phyloP scores from a whole-genome alignment of 1,284 basidiomycete genomes.

The Melampsora occidentalis region DNA sequence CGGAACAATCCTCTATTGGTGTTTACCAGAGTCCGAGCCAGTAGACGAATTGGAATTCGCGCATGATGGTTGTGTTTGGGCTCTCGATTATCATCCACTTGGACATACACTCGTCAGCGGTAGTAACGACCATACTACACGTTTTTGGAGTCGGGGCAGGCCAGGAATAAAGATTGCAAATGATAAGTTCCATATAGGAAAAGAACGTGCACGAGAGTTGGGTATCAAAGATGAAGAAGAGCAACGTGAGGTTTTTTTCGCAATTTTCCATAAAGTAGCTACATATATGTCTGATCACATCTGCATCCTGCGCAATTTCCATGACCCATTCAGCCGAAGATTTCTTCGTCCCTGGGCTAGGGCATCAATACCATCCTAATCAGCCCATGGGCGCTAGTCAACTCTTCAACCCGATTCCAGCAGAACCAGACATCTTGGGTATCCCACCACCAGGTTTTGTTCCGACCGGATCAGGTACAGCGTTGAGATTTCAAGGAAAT shows the following conservation, averaged over 20 bases:
- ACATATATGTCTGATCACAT: not conserved
- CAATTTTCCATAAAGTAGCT: not conserved
- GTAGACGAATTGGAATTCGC: slow-evolving; percentile 82
- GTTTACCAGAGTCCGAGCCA: slow-evolving; percentile 64
- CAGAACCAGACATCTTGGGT: not conserved
- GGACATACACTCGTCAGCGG: slow-evolving; percentile 90
- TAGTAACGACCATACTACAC: slow-evolving; percentile 93
- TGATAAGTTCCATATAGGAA: slow-evolving; percentile 45
- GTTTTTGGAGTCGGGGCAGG: slow-evolving; percentile 90
- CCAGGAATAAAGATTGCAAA: slow-evolving; percentile 59
- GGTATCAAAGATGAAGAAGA: slow-evolving; percentile 43
- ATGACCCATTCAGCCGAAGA: slow-evolving; percentile 22
- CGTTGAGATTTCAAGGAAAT: not conserved
- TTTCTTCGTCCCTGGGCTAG: slow-evolving; percentile 41
- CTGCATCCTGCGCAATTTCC: not conserved
- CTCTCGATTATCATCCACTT: slow-evolving; percentile 88
- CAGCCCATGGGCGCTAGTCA: not conserved
- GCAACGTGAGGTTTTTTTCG: slow-evolving; percentile 19
- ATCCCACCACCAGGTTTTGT: no score
- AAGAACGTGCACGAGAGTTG: slow-evolving; percentile 41
- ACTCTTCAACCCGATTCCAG: not conserved
- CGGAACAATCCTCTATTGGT: slow-evolving; percentile 90
- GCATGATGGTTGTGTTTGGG: slow-evolving; percentile 96
- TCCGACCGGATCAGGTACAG: not conserved
- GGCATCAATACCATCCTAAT: slow-evolving; percentile 26